phyloP scores from a whole-genome alignment of 2,329 filamentous ascomycete species.

The Plectosphaerella cucumerina region DNA sequence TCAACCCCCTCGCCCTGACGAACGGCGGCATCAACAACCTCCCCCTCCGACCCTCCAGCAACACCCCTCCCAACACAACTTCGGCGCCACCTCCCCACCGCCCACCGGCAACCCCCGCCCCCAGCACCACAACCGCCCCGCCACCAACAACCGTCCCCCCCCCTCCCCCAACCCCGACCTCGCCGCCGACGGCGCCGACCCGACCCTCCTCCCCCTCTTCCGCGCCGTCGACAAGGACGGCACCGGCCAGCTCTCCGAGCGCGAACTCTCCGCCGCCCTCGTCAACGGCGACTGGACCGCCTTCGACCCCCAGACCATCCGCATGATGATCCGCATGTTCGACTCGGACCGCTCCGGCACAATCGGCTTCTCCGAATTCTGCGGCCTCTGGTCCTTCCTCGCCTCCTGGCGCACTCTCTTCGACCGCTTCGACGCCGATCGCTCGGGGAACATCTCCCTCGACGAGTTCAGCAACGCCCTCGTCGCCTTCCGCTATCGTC shows the following conservation, averaged over 20 bases:
- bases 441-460: conserved; percentile 79
- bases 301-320: conserved; percentile 90
- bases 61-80: conserved; percentile 22
- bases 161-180: conserved; percentile 56
- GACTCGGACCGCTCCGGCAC: conserved; percentile 84
- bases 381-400: conserved; percentile 92
- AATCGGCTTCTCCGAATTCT: conserved; percentile 95
- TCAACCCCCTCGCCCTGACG: conserved; percentile 28
- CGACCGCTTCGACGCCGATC: conserved; percentile 89
- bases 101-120: conserved; percentile 40
- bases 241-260: conserved; percentile 78
- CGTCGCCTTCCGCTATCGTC: conserved; percentile 87
- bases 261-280: conserved; percentile 81
- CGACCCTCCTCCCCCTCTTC: conserved; percentile 81
- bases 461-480: conserved; percentile 87
- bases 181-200: conserved; percentile 49
- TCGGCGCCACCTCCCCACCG: conserved; percentile 48
- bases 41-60: conserved; percentile 10
- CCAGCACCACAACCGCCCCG: conserved; percentile 42
- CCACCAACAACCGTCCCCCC: conserved; percentile 59
- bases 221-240: conserved; percentile 79
- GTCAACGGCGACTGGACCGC: conserved; percentile 95
- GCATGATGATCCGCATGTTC: conserved; percentile 99
- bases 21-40: conserved; percentile 15
- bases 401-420: conserved; percentile 92